A percentile compares a stretch with the other conserved stretches of the same genome.
Evolutionary conservation across 2,329 filamentous ascomycete genomes (phyloP).

Genomic region (Clonostachys byssicola): DNA sequence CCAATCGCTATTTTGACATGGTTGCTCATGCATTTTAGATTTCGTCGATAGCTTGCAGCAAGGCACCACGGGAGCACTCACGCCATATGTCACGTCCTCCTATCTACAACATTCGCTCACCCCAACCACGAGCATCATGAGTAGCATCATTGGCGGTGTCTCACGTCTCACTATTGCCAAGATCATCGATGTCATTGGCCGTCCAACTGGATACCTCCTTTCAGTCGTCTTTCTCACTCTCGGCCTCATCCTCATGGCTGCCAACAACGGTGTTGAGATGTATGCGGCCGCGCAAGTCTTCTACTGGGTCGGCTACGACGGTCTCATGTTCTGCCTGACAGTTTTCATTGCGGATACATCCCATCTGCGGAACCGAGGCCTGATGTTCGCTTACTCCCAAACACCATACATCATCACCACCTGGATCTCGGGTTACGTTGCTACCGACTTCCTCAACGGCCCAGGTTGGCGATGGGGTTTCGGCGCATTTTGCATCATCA

Average conservation of each 20-base stretch:
- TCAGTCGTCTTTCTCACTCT: conserved; percentile 30
- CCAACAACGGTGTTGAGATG: conserved; percentile 40
- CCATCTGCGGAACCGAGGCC: conserved; percentile 16
- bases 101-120: conserved; percentile 30
- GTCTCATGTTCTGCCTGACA: conserved; percentile 52
- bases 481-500: conserved; percentile 52
- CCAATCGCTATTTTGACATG: conserved; percentile 23
- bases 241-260: conserved; percentile 49
- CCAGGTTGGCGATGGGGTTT: conserved; percentile 29
- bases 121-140: conserved; percentile 37
- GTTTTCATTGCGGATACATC: conserved; percentile 60
- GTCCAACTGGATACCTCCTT: conserved; percentile 30
- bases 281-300: conserved; percentile 34
- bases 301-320: conserved; percentile 52
- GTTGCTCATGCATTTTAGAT: background rate
- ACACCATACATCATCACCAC: conserved; percentile 28
- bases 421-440: conserved; percentile 16
- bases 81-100: conserved; percentile 23
- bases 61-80: conserved; percentile 23
- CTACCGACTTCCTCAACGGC: conserved; percentile 11
- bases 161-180: conserved; percentile 22
- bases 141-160: conserved; percentile 20
- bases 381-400: conserved; percentile 19
- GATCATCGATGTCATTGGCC: conserved; percentile 27
- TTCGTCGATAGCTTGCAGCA: conserved; percentile 36